Evolutionary conservation across 345 rosid genomes (phyloP), one percentile per base, ranked within the genome.

Genomic region (Angophora floribunda): DNA sequence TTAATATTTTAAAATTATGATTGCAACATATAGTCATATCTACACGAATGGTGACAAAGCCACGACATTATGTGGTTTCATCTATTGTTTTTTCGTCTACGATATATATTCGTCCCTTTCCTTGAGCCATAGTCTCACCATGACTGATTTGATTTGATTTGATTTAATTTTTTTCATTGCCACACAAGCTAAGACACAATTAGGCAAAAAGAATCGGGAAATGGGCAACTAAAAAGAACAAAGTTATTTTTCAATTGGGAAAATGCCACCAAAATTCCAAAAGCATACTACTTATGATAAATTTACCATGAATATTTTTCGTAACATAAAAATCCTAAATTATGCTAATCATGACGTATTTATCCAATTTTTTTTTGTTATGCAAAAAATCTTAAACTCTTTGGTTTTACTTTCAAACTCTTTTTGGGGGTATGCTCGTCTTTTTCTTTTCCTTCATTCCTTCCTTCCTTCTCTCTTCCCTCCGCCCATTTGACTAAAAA

Each of bases 201-300:
- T 22, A 19, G 82, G 14, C 7, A 9, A 36, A 70, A 70, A 36
- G 7, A 36, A 32, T 9, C 13, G 13, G 7, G 17, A 75, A 75
- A 75, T 19, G 82, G 28, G 44, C 19, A 19, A 19, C 5, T 41
- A 75, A 36, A 75, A 26, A 19, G 49, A 36, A 9, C 11, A 70
- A 19, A 4, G 7, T 41, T 75, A 17, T 32, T 32, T 32, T 65
- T 17, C 7, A 61, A 26, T n/a, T n/a, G n/a, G n/a, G 24, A 59
- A 59, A 59, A 59, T 26, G 1, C 24, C 41, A 36, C 41, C 41
- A 36, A 36, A 36, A 36, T n/a, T n/a, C n/a, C n/a, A n/a, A n/a
- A n/a, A n/a, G n/a, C n/a, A n/a, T n/a, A n/a, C n/a, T 9, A 24
- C 9, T 0, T 10, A 0, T 5, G 6, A 59, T 59, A 59, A 24